A percentile compares a stretch with the other conserved stretches of the same genome.
Evolutionary conservation across 148 eudicot genomes (phyloP).

Genomic region (Heliamphora exappendiculata): DNA sequence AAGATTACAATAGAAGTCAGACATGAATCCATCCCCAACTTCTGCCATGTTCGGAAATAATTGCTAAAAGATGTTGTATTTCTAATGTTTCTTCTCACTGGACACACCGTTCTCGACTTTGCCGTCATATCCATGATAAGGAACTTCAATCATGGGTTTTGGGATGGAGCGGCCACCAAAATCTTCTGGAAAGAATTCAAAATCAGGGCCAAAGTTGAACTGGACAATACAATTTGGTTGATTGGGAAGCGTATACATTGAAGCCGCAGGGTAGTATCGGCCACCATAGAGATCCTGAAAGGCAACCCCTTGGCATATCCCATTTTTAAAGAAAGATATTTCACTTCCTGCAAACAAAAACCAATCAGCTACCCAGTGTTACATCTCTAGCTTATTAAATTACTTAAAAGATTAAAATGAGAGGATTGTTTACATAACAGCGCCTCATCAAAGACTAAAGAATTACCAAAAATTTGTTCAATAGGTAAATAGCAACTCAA

Average conservation of each 20-base stretch:
- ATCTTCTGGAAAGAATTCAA: slow-evolving; percentile 68
- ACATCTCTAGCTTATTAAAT: neutral
- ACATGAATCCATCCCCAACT: slow-evolving; percentile 2
- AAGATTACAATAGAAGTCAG: slow-evolving; percentile 13
- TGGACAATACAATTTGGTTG: slow-evolving; percentile 79
- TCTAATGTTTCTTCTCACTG: slow-evolving; percentile 54
- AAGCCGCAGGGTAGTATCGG: slow-evolving; percentile 91
- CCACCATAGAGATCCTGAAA: slow-evolving; percentile 84
- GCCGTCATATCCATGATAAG: slow-evolving; percentile 69
- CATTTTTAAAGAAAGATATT: slow-evolving; percentile 87
- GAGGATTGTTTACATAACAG: neutral
- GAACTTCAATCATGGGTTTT: slow-evolving; percentile 87
- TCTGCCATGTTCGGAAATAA: neutral
- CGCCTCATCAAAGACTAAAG: neutral
- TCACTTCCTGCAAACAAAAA: slow-evolving; percentile 73
- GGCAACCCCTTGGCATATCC: slow-evolving; percentile 83
- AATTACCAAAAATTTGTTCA: neutral
- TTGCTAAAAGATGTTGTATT: slow-evolving; percentile 4
- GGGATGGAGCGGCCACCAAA: slow-evolving; percentile 74
- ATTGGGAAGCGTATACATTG: slow-evolving; percentile 98
- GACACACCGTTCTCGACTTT: slow-evolving; percentile 74
- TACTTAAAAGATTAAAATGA: neutral
- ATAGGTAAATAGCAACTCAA: neutral
- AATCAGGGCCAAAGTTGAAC: slow-evolving; percentile 97
- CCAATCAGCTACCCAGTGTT: neutral